Evolutionary conservation across 2,329 filamentous ascomycete species (phyloP).

Genomic region (Xylaria sp.): DNA sequence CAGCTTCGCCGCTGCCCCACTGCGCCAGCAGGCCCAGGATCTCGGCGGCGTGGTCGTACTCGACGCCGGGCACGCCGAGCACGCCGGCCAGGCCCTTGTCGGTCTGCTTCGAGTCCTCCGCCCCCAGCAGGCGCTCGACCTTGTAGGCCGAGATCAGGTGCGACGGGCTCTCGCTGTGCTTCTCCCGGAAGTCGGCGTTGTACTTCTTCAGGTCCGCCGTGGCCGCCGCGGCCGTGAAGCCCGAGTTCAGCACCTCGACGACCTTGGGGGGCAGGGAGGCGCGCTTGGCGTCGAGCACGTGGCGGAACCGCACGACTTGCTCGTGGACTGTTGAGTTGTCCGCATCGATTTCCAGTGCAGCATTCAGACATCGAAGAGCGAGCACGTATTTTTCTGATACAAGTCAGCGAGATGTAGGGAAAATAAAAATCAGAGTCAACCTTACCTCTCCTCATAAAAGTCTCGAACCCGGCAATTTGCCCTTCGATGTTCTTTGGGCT

Average conservation of each 20-base stretch:
- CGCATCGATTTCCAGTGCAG: conserved; percentile 69
- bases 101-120: conserved; percentile 56
- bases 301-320: conserved; percentile 71
- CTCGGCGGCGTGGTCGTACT: conserved; percentile 52
- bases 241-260: conserved; percentile 68
- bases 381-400: conserved; percentile 79
- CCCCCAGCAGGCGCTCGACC: conserved; percentile 60
- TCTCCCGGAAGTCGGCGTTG: conserved; percentile 67
- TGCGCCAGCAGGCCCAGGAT: conserved; percentile 46
- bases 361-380: conserved; percentile 82
- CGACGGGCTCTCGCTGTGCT: conserved; percentile 62
- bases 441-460: conserved; percentile 83
- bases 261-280: conserved; percentile 67
- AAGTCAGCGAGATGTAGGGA: conserved; percentile 15
- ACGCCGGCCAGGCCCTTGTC: conserved; percentile 64
- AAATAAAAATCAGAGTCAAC: conserved; percentile 17
- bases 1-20: conserved; percentile 54
- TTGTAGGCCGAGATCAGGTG: conserved; percentile 68
- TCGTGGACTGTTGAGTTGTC: conserved; percentile 74
- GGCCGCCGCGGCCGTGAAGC: conserved; percentile 64
- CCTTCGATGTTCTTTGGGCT: conserved; percentile 79
- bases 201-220: conserved; percentile 61
- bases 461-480: conserved; percentile 86
- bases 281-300: conserved; percentile 58
- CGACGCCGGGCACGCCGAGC: conserved; percentile 48